A percentile compares a stretch with the other conserved stretches of the same genome.
Conservation (phyloP, 1,284 basidiomycete species). For the Boletus sp. region DNA sequence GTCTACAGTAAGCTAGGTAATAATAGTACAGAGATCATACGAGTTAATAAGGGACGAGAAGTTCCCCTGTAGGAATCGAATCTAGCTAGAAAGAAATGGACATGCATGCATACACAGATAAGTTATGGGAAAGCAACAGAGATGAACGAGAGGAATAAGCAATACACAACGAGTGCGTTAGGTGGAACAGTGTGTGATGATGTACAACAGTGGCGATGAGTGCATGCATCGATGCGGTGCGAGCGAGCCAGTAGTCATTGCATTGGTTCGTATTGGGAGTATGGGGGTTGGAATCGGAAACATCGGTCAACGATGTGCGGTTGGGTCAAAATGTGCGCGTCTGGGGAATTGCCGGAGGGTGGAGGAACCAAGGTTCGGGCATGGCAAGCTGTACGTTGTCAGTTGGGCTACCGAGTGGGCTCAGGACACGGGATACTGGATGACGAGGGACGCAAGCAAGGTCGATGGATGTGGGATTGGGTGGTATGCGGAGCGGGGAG, state of each 20-base stretch:
- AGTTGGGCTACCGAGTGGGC: constrained; percentile 15
- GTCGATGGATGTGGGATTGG: constrained; percentile 7
- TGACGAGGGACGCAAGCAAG: background rate
- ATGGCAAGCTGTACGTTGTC: constrained; percentile 10
- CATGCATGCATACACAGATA: constrained; percentile 1
- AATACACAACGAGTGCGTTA: constrained; percentile 11
- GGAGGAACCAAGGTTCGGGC: constrained; percentile 26
- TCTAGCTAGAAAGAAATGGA: background rate
- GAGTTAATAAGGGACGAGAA: constrained; percentile 1
- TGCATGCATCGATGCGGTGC: constrained; percentile 10
- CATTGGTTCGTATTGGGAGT: background rate
- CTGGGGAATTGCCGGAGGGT: background rate
- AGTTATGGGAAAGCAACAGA: background rate
- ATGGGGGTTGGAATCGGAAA: background rate
- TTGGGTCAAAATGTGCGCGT: constrained; percentile 6
- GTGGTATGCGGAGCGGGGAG: background rate
- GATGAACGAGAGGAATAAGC: constrained; percentile 3
- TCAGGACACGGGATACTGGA: constrained; percentile 5
- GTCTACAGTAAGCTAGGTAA: constrained; percentile 15
- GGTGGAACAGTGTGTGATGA: constrained; percentile 1
- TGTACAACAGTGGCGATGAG: constrained; percentile 11
- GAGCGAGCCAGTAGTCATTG: background rate
- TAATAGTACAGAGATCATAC: constrained; percentile 14
- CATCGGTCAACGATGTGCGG: constrained; percentile 17
- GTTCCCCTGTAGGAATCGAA: background rate